These are phyloP conservation scores for Candida saitoana DNA, from an alignment of 805 yeast genomes.

Conservation along the genomic window DNA sequence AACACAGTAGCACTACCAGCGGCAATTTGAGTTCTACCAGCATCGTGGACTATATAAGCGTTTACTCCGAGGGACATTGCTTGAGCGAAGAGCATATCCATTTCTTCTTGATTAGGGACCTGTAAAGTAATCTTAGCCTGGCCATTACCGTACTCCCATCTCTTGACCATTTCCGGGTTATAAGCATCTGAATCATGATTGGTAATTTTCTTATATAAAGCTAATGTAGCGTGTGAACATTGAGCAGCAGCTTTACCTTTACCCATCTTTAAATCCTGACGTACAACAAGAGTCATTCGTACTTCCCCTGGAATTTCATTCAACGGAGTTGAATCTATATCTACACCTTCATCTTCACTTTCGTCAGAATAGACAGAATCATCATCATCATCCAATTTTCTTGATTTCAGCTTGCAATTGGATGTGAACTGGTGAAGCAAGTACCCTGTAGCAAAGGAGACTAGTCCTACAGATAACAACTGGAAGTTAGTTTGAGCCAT, in stretches of 20 bases:
- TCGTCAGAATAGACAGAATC: conserved; percentile 34
- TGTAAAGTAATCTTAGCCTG: conserved; percentile 92
- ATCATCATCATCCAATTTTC: conserved; percentile 12
- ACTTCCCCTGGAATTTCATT: conserved; percentile 76
- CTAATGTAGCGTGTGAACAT: conserved; percentile 95
- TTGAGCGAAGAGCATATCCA: conserved; percentile 73
- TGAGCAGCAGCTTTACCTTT: conserved; percentile 98
- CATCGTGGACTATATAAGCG: conserved; percentile 83
- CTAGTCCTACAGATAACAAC: conserved; percentile 28
- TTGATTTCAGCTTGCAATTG: background rate
- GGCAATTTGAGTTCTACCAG: conserved; percentile 95
- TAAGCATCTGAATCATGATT: conserved; percentile 48
- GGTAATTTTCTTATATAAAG: conserved; percentile 70
- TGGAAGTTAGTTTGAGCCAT: conserved; percentile 6
- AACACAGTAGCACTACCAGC: conserved; percentile 93
- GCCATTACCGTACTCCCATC: conserved; percentile 78
- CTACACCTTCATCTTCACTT: conserved; percentile 49
- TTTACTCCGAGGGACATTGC: conserved; percentile 79
- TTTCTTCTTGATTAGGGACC: conserved; percentile 60
- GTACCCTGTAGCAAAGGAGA: conserved; percentile 36
- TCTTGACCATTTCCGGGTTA: conserved; percentile 57
- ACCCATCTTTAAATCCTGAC: conserved; percentile 87
- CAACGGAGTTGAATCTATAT: conserved; percentile 55
- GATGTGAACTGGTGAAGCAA: conserved; percentile 15
- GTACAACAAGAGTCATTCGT: conserved; percentile 80